phyloP scores from a whole-genome alignment of 805 yeast genomes.

The Sugiyamaella smithiae region DNA sequence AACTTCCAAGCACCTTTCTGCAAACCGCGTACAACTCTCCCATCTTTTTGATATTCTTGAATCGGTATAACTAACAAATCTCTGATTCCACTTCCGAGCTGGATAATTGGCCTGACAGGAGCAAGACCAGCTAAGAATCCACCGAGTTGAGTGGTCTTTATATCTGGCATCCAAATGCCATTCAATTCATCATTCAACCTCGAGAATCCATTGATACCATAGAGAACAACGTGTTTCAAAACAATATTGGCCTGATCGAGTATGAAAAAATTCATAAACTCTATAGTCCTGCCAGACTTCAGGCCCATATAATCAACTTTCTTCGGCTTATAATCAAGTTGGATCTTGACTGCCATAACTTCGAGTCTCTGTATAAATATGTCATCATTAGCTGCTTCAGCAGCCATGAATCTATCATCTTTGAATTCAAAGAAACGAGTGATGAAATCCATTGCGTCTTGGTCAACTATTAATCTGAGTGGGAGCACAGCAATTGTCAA shows the following conservation, averaged over 20 bases:
- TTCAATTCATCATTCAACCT: conserved; percentile 54
- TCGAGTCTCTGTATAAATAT: conserved; percentile 64
- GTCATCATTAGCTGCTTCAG: conserved; percentile 38
- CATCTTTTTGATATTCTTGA: conserved; percentile 70
- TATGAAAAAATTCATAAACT: conserved; percentile 82
- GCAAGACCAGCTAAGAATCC: conserved; percentile 83
- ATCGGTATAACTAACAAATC: conserved; percentile 72
- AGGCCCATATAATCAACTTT: conserved; percentile 81
- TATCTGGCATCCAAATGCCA: conserved; percentile 85
- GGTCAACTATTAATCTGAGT: conserved; percentile 80
- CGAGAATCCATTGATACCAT: conserved; percentile 76
- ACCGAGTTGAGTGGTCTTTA: conserved; percentile 72
- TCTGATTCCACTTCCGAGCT: conserved; percentile 74
- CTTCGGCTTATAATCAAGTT: conserved; percentile 89
- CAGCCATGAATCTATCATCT: conserved; percentile 54
- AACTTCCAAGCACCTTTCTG: conserved; percentile 74
- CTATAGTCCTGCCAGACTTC: conserved; percentile 81
- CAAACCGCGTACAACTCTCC: conserved; percentile 62
- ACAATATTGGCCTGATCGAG: conserved; percentile 80
- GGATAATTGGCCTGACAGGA: conserved; percentile 72
- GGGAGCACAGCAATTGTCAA: conserved; percentile 62
- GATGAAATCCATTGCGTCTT: conserved; percentile 84
- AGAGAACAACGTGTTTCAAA: conserved; percentile 57
- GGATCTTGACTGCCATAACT: conserved; percentile 48
- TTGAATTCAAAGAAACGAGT: conserved; percentile 78